Evolutionary conservation across 2,329 filamentous ascomycete genomes (phyloP).

Genomic region (Pseudocercospora crystallina): DNA sequence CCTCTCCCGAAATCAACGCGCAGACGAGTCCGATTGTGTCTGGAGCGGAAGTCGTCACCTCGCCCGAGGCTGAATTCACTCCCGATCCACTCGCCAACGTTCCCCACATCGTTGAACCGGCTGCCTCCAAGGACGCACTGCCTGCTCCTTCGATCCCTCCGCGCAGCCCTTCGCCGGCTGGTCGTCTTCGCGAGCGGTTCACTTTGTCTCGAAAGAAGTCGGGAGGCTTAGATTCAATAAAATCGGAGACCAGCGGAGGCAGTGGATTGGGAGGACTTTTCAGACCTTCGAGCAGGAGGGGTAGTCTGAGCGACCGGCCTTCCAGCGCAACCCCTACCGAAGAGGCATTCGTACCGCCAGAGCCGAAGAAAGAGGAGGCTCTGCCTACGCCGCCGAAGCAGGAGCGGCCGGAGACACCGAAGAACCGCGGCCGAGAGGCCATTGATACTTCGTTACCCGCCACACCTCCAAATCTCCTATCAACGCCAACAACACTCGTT

Average conservation of each 20-base stretch:
- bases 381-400: slow-evolving; percentile 12
- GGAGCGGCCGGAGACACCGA: slow-evolving; percentile 26
- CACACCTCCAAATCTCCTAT: slow-evolving; percentile 43
- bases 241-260: slow-evolving; percentile 44
- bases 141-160: slow-evolving; percentile 38
- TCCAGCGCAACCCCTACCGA: slow-evolving; percentile 39
- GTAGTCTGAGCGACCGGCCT: slow-evolving; percentile 29
- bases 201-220: slow-evolving; percentile 52
- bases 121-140: slow-evolving; percentile 19
- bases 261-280: slow-evolving; percentile 46
- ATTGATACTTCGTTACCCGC: slow-evolving; percentile 37
- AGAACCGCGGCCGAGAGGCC: slow-evolving; percentile 17
- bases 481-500: slow-evolving; percentile 57
- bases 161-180: slow-evolving; percentile 67
- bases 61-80: slow-evolving; percentile 29
- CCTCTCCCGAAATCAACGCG: slow-evolving; percentile 45
- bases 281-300: slow-evolving; percentile 39
- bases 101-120: slow-evolving; percentile 32
- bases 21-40: slow-evolving; percentile 28
- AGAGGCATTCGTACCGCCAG: not conserved
- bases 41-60: slow-evolving; percentile 21
- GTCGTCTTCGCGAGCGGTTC: slow-evolving; percentile 72
- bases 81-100: slow-evolving; percentile 37
- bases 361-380: not conserved
- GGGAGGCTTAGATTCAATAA: slow-evolving; percentile 38